These are phyloP conservation scores for Actinomortierella ambigua DNA, from an alignment of 371 early-diverging fungal species.

Conservation along the genomic window DNA sequence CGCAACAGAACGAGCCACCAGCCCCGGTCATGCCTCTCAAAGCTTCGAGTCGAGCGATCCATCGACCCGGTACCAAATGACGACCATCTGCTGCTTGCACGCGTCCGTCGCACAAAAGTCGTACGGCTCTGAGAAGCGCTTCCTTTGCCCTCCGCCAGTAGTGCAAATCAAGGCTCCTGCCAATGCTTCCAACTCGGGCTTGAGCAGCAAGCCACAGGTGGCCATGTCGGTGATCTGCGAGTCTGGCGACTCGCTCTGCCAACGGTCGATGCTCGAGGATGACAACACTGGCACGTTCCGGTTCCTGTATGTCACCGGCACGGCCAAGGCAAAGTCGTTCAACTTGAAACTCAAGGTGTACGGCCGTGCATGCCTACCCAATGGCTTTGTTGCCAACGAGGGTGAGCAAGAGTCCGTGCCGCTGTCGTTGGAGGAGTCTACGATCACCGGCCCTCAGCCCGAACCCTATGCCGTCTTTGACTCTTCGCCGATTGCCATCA, in stretches of 20 bases:
- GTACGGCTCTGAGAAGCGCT: conserved; percentile 88
- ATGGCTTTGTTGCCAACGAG: conserved; percentile 22
- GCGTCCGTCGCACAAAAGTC: conserved; percentile 85
- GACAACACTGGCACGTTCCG: conserved; percentile 63
- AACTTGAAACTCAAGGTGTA: conserved; percentile 64
- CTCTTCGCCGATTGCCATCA: conserved; percentile 76
- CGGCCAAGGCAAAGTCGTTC: conserved; percentile 80
- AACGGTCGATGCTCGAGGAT: conserved; percentile 58
- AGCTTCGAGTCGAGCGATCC: conserved; percentile 40
- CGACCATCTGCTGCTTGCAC: conserved; percentile 67
- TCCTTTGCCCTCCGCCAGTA: conserved; percentile 84
- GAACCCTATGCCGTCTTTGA: conserved; percentile 61
- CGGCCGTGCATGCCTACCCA: conserved; percentile 40
- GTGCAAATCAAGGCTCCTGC: conserved; percentile 49
- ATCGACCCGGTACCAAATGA: conserved; percentile 45
- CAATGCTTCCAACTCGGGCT: conserved; percentile 24
- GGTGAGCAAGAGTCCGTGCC: conserved; percentile 5
- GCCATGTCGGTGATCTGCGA: conserved; percentile 69
- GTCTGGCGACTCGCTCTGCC: conserved; percentile 56
- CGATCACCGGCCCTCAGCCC: conserved; percentile 13
- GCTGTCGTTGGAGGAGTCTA: conserved; percentile 18
- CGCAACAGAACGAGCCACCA: conserved; percentile 4
- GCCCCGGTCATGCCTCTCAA: conserved; percentile 17
- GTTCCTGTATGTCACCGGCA: conserved; percentile 76
- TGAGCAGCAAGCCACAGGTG: conserved; percentile 57